Evolutionary conservation across 2,329 filamentous ascomycete species (phyloP).

Genomic region (Colletotrichum higginsianum): DNA sequence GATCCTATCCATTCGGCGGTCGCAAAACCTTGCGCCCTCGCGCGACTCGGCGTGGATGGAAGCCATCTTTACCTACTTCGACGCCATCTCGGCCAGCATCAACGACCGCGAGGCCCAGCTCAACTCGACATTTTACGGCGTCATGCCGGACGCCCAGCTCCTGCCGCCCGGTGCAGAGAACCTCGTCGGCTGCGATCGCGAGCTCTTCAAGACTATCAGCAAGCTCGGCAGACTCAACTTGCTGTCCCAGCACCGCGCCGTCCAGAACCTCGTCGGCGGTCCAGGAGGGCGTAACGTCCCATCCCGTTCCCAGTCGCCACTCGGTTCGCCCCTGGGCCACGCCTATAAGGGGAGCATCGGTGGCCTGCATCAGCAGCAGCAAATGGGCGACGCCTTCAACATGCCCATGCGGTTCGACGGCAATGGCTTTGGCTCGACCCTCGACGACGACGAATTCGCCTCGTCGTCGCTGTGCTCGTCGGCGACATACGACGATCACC

Average conservation of each 20-base stretch:
- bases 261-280: slow-evolving; percentile 54
- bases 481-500: slow-evolving; percentile 69
- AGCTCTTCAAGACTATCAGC: slow-evolving; percentile 88
- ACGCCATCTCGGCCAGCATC: slow-evolving; percentile 91
- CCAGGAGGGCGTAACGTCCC: slow-evolving; percentile 31
- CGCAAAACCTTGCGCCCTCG: slow-evolving; percentile 64
- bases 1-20: slow-evolving; percentile 82
- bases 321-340: slow-evolving; percentile 59
- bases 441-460: slow-evolving; percentile 69
- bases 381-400: slow-evolving; percentile 50
- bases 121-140: slow-evolving; percentile 74
- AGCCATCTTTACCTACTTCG: slow-evolving; percentile 93
- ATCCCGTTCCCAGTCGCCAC: slow-evolving; percentile 55
- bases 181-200: slow-evolving; percentile 87
- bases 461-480: slow-evolving; percentile 59
- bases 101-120: slow-evolving; percentile 93
- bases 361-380: slow-evolving; percentile 45
- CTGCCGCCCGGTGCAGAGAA: slow-evolving; percentile 81
- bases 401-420: slow-evolving; percentile 74
- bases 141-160: slow-evolving; percentile 62
- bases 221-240: slow-evolving; percentile 88
- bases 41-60: slow-evolving; percentile 91
- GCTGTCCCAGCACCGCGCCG: slow-evolving; percentile 78
- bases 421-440: slow-evolving; percentile 73
- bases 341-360: slow-evolving; percentile 56